Percentiles rank a stretch among this genome's conserved stretches.
Evolutionary conservation across 805 yeast species (phyloP).

Genomic region (Metschnikowia hibisci): DNA sequence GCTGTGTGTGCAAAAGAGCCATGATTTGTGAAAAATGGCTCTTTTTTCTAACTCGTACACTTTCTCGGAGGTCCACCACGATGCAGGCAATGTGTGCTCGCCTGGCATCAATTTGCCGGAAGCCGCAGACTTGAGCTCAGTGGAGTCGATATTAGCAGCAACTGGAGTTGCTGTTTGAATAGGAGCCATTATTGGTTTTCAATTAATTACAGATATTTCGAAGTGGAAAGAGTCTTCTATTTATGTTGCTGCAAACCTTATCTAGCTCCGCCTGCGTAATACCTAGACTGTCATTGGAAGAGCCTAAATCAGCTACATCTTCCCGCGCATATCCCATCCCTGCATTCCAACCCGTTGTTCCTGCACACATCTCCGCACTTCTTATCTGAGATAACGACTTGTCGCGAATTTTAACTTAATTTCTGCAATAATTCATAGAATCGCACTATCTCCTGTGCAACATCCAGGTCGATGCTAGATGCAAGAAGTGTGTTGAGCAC

Average conservation of each 20-base stretch:
- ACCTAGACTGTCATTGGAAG: not conserved
- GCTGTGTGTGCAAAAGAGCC: slow-evolving; percentile 52
- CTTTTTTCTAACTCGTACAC: slow-evolving; percentile 57
- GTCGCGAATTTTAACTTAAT: slow-evolving; percentile 7
- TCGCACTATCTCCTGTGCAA: slow-evolving; percentile 38
- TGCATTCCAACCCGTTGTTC: not conserved
- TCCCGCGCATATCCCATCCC: not conserved
- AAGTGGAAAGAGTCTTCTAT: not conserved
- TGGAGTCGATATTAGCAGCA: not conserved
- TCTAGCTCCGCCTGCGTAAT: not conserved
- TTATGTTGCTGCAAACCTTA: not conserved
- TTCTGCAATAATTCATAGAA: slow-evolving; percentile 25
- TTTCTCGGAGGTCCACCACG: slow-evolving; percentile 62
- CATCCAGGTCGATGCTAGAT: slow-evolving; percentile 32
- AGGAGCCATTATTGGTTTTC: slow-evolving; percentile 2
- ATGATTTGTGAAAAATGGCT: slow-evolving; percentile 52
- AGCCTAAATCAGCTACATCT: not conserved
- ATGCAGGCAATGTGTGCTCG: slow-evolving; percentile 54
- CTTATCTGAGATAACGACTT: slow-evolving; percentile 3
- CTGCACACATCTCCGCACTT: not conserved
- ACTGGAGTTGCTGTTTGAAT: slow-evolving; percentile 1
- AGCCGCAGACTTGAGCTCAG: not conserved
- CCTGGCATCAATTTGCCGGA: slow-evolving; percentile 21
- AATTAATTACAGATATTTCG: too few relatives aligned
- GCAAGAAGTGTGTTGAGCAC: slow-evolving; percentile 34